Conservation (phyloP, 2,329 filamentous ascomycete species). For the Fusarium transvaalense region DNA sequence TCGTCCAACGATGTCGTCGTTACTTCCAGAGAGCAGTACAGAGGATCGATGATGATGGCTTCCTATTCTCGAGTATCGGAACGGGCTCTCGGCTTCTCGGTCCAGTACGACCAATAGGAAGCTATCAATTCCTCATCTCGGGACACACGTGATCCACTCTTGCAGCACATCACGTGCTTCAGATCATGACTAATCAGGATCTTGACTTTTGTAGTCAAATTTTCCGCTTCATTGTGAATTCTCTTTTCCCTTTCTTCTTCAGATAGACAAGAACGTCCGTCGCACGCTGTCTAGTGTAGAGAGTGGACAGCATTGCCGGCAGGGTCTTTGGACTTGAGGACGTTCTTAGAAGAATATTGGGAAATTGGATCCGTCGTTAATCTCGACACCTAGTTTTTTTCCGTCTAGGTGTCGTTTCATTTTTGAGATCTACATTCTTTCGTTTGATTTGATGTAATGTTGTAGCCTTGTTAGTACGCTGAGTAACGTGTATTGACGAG, state of each 20-base stretch:
- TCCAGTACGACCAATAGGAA: constrained; percentile 57
- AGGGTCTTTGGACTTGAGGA: constrained; percentile 54
- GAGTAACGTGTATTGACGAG: no score
- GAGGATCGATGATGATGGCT: constrained; percentile 43
- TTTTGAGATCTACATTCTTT: constrained; percentile 68
- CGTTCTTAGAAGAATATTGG: constrained; percentile 60
- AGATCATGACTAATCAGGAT: constrained; percentile 19
- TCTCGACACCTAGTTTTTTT: constrained; percentile 62
- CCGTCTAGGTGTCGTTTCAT: constrained; percentile 69
- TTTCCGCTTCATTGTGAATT: not conserved
- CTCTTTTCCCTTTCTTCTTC: constrained; percentile 54
- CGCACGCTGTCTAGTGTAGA: constrained; percentile 52
- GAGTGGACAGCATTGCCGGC: constrained; percentile 48
- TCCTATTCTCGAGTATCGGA: constrained; percentile 40
- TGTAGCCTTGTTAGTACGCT: not conserved
- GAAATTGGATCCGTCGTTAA: constrained; percentile 67
- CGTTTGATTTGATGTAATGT: not conserved
- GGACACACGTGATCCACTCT: constrained; percentile 46
- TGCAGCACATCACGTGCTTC: not conserved
- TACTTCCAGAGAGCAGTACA: constrained; percentile 19
- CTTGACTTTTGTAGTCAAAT: constrained; percentile 4
- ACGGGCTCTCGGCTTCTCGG: constrained; percentile 60
- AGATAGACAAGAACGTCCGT: constrained; percentile 66
- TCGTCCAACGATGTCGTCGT: constrained; percentile 44
- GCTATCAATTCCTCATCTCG: constrained; percentile 55